Conservation (phyloP, 1,284 basidiomycete genomes). For the Moesziomyces parantarcticus region DNA sequence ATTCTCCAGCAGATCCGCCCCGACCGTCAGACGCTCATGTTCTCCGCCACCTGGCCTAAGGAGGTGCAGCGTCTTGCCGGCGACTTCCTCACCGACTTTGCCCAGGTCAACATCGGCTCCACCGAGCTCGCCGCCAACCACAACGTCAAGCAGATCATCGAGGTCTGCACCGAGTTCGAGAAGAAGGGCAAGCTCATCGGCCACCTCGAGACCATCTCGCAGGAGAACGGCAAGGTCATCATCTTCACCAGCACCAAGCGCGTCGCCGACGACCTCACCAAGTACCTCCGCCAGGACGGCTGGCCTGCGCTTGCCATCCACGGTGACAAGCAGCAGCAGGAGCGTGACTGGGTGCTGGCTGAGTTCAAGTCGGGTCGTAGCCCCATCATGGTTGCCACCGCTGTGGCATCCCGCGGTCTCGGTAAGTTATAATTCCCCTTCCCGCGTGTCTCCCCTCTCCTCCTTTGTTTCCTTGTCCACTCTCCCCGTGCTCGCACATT, state of each 20-base stretch:
- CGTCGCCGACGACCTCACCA: constrained; percentile 97
- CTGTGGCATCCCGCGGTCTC: constrained; percentile 94
- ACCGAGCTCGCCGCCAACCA: constrained; percentile 98
- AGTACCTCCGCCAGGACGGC: constrained; percentile 75
- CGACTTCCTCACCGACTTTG: constrained; percentile 95
- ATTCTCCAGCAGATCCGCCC: constrained; percentile 96
- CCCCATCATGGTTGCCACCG: constrained; percentile 90
- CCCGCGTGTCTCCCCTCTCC: constrained; percentile 1
- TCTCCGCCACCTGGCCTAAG: constrained; percentile 99
- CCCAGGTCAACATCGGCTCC: constrained; percentile 98
- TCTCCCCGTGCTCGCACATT: constrained; percentile 4
- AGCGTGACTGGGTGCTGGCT: constrained; percentile 97
- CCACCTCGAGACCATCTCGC: constrained; percentile 94
- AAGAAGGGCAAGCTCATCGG: constrained; percentile 96
- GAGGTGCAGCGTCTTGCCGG: constrained; percentile 96
- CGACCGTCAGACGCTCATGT: constrained; percentile 83
- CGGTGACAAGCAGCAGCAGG: constrained; percentile 88
- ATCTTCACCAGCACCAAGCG: constrained; percentile 99
- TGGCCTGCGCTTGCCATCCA: constrained; percentile 98
- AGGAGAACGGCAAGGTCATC: constrained; percentile 97
- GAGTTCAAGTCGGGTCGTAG: constrained; percentile 98
- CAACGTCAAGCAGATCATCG: constrained; percentile 93
- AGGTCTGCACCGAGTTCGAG: constrained; percentile 97
- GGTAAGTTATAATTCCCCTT: constrained; percentile 78
- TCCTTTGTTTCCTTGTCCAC: constrained; percentile 3